Base-by-base conservation (phyloP, 2,329 filamentous ascomycete species). In the Tothia fuscella region DNA sequence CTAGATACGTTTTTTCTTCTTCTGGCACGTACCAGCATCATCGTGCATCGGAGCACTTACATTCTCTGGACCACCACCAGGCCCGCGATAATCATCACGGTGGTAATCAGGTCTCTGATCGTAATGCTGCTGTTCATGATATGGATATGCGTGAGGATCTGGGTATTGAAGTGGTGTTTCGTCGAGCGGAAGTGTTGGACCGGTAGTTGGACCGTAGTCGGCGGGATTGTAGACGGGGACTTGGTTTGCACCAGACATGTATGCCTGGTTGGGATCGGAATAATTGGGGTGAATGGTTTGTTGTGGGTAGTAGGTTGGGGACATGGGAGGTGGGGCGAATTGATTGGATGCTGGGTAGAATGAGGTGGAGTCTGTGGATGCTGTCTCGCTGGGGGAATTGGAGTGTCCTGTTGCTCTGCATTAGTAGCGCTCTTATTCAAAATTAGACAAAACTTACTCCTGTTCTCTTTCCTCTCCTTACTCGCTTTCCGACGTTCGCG, bases 401-500 rank as follows among this genome's bases (percentile, higher is more conserved):
- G 41, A 19, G 51, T 50, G 19, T 53, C 50, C 26, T 55, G 51
- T 33, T 30, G 2, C 26, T 28, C 6, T 4, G 16, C 30, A 46
- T 42, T 35, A 9, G 10, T 17, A 45, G 49, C 52, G 37, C 26
- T 38, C 25, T 24, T 43, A 5, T 36, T 2, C 32, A 35, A 10
- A 10, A 12, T 12, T 9, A 10, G 10, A 10, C 10, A 10, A 9
- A 12, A 35, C 16, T 12, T 35, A 12, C 32, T 9, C 32, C 10
- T 9, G 32, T 34, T 17, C 9, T 9, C 63, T 51, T 63, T 63
- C 48, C 63, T 57, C 42, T 71, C 68, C 49, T 65, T 66, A 45
- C 71, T 69, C 25, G 64, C 64, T 51, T 69, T 70, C 58, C 71
- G 75, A 38, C 69, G 68, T 49, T 76, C 71, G 46, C 70, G 67